Evolutionary conservation across 345 rosid genomes (phyloP), one percentile per base, ranked within the genome.

Genomic region (Ceriops zippeliana): DNA sequence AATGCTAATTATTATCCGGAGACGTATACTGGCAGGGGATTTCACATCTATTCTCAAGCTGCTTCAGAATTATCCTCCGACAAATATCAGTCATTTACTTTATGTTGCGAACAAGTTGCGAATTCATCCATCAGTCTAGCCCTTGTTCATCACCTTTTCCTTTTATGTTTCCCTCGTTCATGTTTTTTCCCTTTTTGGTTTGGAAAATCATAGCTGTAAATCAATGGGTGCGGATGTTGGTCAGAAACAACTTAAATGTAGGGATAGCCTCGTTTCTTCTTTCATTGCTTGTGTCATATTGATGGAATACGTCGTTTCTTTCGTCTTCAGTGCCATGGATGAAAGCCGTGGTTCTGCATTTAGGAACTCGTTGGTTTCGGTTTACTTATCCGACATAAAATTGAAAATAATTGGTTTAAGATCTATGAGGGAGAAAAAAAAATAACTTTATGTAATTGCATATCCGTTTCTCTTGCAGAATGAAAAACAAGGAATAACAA

Each of bases 81-180:
- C 96, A 67, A 91, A 85, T 78, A 81, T 89, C 76, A 82, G 87
- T 67, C 99, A 95, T 83, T 79, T 95, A 70, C 88, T 95, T 64
- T 91, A 89, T 71, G 93, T 95, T 21, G 99, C 97, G 65, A 89
- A 89, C 80, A 93, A 93, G 78, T 78, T 93, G 79, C 95, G 95
- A 11, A 63, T 62, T 32, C 80, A 66, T 62, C 82, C 78, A 15
- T 61, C 76, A 10, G 74, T 35, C 75, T 88, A 63, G 78, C 70
- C 38, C 22, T 49, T 46, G 15, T 42, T 32, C 19, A 24, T 22
- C 19, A 21, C n/a, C 52, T 58, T 21, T 9, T 5, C 58, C 35
- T 31, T 53, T 61, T 5, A 17, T n/a, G 17, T 49, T 24, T 9
- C 22, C 1, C 19, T 21, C 46, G 21, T 67, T 49, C 27, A 19